A percentile compares a stretch with the other conserved stretches of the same genome.
These are phyloP conservation scores for Marasmius tenuissimus DNA, from an alignment of 1,284 basidiomycete species.

Conservation along the genomic window DNA sequence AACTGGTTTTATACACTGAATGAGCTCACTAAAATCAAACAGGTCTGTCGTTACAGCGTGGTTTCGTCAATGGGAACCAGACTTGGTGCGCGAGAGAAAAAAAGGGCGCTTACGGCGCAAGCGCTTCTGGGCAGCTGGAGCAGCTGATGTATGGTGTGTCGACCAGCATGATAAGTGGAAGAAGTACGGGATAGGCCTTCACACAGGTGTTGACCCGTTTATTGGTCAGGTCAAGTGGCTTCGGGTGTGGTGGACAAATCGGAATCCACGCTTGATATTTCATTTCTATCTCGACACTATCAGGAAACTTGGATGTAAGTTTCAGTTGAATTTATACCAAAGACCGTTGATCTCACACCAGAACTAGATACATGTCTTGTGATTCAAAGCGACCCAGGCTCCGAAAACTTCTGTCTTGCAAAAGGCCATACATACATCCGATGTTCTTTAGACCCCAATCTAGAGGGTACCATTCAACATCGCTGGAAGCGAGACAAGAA, in stretches of 20 bases:
- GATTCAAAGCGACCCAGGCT: slow-evolving; percentile 27
- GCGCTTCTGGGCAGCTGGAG: slow-evolving; percentile 29
- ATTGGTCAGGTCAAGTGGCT: slow-evolving; percentile 4
- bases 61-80: slow-evolving; percentile 11
- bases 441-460: slow-evolving; percentile 19
- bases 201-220: slow-evolving; percentile 30
- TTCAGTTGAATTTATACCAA: neutral
- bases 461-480: slow-evolving; percentile 22
- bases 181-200: slow-evolving; percentile 18
- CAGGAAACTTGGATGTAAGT: neutral
- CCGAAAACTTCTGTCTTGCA: slow-evolving; percentile 26
- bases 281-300: slow-evolving; percentile 2
- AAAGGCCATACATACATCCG: slow-evolving; percentile 24
- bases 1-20: neutral
- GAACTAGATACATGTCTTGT: slow-evolving; percentile 18
- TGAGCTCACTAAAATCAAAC: neutral
- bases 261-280: neutral
- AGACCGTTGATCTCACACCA: neutral
- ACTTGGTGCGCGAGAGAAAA: slow-evolving; percentile 8
- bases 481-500: slow-evolving; percentile 18
- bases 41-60: neutral
- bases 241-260: neutral
- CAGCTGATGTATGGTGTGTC: slow-evolving; percentile 29
- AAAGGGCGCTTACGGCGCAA: slow-evolving; percentile 12
- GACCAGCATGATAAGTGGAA: slow-evolving; percentile 22